A percentile compares a stretch with the other conserved stretches of the same genome.
Evolutionary conservation across 2,329 filamentous ascomycete species (phyloP).

Genomic region (Phialemonium atrogriseum): DNA sequence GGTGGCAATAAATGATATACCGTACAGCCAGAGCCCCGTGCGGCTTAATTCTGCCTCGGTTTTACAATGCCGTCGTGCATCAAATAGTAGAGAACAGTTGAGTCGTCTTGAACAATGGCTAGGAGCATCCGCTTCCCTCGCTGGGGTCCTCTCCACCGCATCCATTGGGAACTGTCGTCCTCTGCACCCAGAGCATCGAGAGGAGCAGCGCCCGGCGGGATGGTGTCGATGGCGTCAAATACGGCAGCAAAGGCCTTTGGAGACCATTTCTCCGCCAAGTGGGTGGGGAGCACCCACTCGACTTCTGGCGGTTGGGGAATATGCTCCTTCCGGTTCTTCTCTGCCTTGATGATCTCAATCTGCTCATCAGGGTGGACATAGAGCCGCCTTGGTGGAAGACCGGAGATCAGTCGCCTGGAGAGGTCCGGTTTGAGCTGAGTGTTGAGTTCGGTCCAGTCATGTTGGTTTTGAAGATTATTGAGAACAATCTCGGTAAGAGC

Average conservation of each 20-base stretch:
- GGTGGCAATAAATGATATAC: too few species aligned
- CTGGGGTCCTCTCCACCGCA: slow-evolving; percentile 33
- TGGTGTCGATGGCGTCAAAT: slow-evolving; percentile 53
- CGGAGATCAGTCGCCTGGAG: slow-evolving; percentile 58
- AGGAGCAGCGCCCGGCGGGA: slow-evolving; percentile 27
- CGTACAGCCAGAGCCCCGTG: too few species aligned
- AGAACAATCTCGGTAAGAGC: slow-evolving; percentile 52
- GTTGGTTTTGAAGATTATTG: slow-evolving; percentile 66
- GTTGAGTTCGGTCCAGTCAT: slow-evolving; percentile 61
- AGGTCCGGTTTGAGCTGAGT: slow-evolving; percentile 42
- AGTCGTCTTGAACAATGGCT: slow-evolving; percentile 69
- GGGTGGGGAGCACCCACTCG: slow-evolving; percentile 72
- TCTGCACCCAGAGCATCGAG: slow-evolving; percentile 13
- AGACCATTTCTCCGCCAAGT: slow-evolving; percentile 66
- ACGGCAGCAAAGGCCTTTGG: slow-evolving; percentile 56
- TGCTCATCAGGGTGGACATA: slow-evolving; percentile 82
- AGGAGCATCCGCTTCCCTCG: slow-evolving; percentile 63
- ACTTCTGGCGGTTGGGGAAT: slow-evolving; percentile 45
- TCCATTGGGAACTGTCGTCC: slow-evolving; percentile 19
- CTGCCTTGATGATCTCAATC: slow-evolving; percentile 58
- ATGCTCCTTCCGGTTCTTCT: slow-evolving; percentile 36
- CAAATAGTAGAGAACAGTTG: slow-evolving; percentile 76
- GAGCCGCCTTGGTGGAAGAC: slow-evolving; percentile 62
- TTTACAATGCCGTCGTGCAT: slow-evolving; percentile 84
- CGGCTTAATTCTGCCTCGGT: slow-evolving; percentile 74